Percentiles rank a stretch among this genome's conserved stretches.
Conservation (phyloP, 352 stramenopile species). For the Labyrinthula sp. region DNA sequence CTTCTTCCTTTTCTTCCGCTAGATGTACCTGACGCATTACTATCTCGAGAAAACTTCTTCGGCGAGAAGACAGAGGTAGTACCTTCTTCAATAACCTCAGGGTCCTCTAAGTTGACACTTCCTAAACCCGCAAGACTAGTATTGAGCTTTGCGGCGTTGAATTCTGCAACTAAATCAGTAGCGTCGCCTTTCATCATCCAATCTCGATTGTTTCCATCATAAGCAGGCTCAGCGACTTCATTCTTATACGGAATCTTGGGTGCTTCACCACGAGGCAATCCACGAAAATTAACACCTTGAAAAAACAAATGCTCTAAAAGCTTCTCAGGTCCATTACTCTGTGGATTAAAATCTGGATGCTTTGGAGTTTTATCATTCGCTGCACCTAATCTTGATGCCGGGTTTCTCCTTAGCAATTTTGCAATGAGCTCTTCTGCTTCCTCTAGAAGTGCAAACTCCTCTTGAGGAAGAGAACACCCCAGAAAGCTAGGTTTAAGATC, state of each 20-base stretch:
- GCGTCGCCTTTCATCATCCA: constrained; percentile 27
- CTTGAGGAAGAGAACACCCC: too few species aligned
- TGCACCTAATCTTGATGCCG: constrained; percentile 4
- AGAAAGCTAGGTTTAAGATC: too few species aligned
- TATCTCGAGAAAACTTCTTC: not conserved
- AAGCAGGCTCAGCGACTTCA: constrained; percentile 14
- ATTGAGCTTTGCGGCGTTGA: not conserved
- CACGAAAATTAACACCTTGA: not conserved
- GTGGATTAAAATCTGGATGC: constrained; percentile 2
- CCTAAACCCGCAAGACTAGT: not conserved
- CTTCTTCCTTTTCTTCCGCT: not conserved
- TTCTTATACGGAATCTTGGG: constrained; percentile 14
- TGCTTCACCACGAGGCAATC: not conserved
- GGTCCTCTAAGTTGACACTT: not conserved
- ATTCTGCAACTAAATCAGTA: constrained; percentile 7
- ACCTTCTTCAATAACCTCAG: not conserved
- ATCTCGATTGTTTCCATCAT: constrained; percentile 11
- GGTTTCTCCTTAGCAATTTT: constrained; percentile 9
- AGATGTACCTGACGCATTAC: not conserved
- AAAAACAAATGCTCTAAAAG: constrained; percentile 17
- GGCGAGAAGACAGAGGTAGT: not conserved
- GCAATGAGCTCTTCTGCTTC: constrained; percentile 12
- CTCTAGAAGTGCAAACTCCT: too few species aligned
- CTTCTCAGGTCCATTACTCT: constrained; percentile 13
- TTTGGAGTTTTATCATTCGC: constrained; percentile 8